Evolutionary conservation across 2,329 filamentous ascomycete species (phyloP).

Genomic region (Zymoseptoria tritici): DNA sequence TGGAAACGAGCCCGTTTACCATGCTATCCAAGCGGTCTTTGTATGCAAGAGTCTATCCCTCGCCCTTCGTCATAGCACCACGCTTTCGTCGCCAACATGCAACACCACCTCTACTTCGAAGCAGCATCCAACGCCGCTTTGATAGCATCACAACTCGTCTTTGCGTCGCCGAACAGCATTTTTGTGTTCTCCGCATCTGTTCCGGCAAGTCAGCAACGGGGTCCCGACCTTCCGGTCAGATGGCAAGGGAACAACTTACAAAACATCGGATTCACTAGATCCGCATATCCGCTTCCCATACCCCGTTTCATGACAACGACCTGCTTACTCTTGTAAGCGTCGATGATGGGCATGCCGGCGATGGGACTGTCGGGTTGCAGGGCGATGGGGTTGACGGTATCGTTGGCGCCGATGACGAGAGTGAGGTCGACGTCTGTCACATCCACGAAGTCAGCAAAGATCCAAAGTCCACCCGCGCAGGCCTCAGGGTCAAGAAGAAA

Average conservation of each 20-base stretch:
- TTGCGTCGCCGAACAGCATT: constrained; percentile 90
- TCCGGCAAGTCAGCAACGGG: constrained; percentile 26
- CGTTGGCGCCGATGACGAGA: constrained; percentile 79
- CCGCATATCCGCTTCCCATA: constrained; percentile 81
- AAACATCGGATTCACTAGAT: constrained; percentile 91
- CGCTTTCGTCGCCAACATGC: too few species aligned
- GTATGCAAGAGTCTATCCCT: too few species aligned
- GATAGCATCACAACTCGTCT: constrained; percentile 39
- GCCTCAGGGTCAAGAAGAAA: not conserved
- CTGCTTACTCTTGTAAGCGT: constrained; percentile 91
- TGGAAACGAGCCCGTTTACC: too few species aligned
- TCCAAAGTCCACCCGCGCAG: too few species aligned
- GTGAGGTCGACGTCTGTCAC: constrained; percentile 64
- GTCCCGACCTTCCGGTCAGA: not conserved
- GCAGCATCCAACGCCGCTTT: constrained; percentile 23
- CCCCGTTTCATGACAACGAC: constrained; percentile 89
- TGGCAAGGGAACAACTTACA: constrained; percentile 30
- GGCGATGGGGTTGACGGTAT: constrained; percentile 86
- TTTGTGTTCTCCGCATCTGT: constrained; percentile 66
- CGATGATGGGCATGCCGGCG: constrained; percentile 85
- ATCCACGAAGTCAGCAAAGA: too few species aligned
- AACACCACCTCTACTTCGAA: not conserved
- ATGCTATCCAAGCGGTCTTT: too few species aligned
- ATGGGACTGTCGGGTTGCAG: constrained; percentile 76
- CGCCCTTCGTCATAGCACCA: too few species aligned